A percentile compares a stretch with the other conserved stretches of the same genome.
Evolutionary conservation across 129 eudicot species (phyloP).

Genomic region (Sambucus nigra): DNA sequence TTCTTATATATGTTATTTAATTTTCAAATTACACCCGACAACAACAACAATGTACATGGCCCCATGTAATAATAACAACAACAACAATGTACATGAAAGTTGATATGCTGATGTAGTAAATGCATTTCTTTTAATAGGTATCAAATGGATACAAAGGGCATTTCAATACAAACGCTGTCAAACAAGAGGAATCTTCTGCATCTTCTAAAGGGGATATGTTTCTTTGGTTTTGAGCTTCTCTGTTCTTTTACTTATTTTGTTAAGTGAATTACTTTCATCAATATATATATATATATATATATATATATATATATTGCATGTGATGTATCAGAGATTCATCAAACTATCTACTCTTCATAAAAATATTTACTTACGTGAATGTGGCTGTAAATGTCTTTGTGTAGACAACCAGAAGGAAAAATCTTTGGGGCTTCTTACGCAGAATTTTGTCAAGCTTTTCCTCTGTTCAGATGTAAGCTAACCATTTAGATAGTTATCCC

Average conservation of each 20-base stretch:
- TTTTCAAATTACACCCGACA: too few relatives aligned
- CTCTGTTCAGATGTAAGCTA: constrained; percentile 56
- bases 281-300: too few relatives aligned
- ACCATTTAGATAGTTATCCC: not conserved
- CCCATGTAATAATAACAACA: too few relatives aligned
- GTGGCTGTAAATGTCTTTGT: constrained; percentile 30
- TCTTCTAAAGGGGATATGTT: constrained; percentile 33
- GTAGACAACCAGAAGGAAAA: constrained; percentile 82
- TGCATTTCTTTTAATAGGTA: constrained; percentile 13
- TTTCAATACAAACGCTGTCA: constrained; percentile 17
- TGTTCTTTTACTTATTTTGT: not conserved
- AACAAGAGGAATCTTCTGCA: constrained; percentile 24
- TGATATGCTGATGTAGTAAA: not conserved
- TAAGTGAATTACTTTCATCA: not conserved
- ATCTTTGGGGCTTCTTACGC: constrained; percentile 65
- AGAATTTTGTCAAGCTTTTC: constrained; percentile 85
- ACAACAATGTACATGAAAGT: too few relatives aligned
- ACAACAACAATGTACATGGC: too few relatives aligned
- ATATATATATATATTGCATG: not conserved
- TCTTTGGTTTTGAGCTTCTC: constrained; percentile 2
- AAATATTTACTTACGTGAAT: not conserved
- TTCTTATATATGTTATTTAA: too few relatives aligned
- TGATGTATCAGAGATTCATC: not conserved
- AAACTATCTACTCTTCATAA: too few relatives aligned
- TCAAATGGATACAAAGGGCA: constrained; percentile 21